Base-by-base conservation (phyloP, 345 rosid genomes). In the Syzygium jambos region DNA sequence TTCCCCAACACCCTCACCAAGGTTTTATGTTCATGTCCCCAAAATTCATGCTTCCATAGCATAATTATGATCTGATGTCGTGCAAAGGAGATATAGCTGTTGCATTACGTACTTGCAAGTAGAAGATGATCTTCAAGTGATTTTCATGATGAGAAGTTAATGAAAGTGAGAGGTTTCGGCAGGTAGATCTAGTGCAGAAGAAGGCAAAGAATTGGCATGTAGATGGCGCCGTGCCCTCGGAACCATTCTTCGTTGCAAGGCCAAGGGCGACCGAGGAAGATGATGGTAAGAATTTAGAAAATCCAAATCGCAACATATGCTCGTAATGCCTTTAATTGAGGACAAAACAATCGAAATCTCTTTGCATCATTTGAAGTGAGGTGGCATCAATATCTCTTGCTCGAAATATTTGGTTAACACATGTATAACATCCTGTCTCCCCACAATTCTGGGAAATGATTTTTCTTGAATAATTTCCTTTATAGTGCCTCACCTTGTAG, bases 1-100 rank as follows among this genome's bases (percentile, higher is more conserved):
- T 96, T 95, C 92, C 99, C 98, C 87, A 97, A 96, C 91, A 94
- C 97, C 87, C 94, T 94, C 89, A 93, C 99, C 51, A 97, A 97
- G 98, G 98, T 97, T 63, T 41, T 7, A 17, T 16, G 12, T 34
- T 16, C 25, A 84, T 17, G 52, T 56, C 85, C 17, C 38, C 85
- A 0, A 15, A 29, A 65, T 30, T 7, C 41, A 65, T 65, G 78
- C 41, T 65, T 65, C 9, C 7, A 19, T 65, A 3, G 77, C 77
- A 14, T 29, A 29, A 29, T 15, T 29, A 29, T 34, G 77, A 65
- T 29, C 41, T 15, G 77, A 5, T 15, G 19, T 19, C 22, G 23
- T 16, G 78, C 78, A 2, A 8, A 11, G 78, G 78, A 30, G 78
- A 41, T 65, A 65, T 0, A 0, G 78, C 1, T 8, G 11, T 30